Conservation (phyloP, 2,329 filamentous ascomycete species). For the Phialophora verrucosa region DNA sequence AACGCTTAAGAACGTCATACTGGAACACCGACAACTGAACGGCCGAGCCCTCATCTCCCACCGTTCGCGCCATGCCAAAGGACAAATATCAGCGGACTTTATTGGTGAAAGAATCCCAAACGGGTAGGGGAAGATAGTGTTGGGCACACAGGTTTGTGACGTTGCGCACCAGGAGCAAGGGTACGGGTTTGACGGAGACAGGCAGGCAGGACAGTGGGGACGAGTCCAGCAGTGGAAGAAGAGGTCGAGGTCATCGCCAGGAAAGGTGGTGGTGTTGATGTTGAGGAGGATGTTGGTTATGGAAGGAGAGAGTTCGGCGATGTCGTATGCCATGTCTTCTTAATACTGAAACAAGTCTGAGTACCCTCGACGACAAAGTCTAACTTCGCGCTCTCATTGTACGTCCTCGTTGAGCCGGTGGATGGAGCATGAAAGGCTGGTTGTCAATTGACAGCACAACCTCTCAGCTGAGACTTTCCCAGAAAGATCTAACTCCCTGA, state of each 20-base stretch:
- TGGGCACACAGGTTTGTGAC: slow-evolving; percentile 51
- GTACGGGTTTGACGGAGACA: slow-evolving; percentile 32
- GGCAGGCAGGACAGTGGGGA: slow-evolving; percentile 30
- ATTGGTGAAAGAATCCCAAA: slow-evolving; percentile 50
- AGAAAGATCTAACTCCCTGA: background rate
- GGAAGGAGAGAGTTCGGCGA: background rate
- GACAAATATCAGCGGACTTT: slow-evolving; percentile 46
- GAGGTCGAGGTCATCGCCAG: slow-evolving; percentile 30
- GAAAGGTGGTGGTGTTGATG: slow-evolving; percentile 16
- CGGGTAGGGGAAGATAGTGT: slow-evolving; percentile 39
- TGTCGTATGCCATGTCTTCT: slow-evolving; percentile 12
- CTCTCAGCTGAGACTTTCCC: background rate
- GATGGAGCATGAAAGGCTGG: background rate
- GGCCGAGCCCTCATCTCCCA: slow-evolving; percentile 50
- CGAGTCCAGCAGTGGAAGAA: slow-evolving; percentile 38
- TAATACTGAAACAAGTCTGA: background rate
- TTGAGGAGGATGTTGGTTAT: slow-evolving; percentile 1
- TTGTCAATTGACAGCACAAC: background rate
- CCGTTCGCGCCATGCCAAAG: slow-evolving; percentile 47
- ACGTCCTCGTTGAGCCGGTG: background rate
- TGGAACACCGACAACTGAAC: slow-evolving; percentile 51
- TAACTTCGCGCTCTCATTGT: background rate
- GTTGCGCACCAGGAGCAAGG: slow-evolving; percentile 40
- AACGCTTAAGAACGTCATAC: slow-evolving; percentile 47
- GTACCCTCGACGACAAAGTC: background rate